Conservation (phyloP, 192 early-diverging fungal species). For the Coemansia sp. region DNA sequence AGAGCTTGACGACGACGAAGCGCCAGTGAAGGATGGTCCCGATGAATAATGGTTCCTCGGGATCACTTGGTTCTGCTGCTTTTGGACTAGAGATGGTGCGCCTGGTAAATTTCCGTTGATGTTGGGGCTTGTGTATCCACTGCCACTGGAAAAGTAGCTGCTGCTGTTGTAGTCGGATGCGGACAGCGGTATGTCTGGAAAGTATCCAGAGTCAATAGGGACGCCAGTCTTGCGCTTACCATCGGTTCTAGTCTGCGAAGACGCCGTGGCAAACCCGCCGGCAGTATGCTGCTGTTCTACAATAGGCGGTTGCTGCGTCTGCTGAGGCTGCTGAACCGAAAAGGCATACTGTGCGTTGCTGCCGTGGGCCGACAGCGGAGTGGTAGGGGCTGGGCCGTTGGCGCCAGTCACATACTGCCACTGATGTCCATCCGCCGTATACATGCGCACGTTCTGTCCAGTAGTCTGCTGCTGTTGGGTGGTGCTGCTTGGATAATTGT, state of each 20-base stretch:
- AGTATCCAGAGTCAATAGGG: slow-evolving; percentile 45
- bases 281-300: background rate
- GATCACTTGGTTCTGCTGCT: slow-evolving; percentile 13
- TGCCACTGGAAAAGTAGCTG: slow-evolving; percentile 13
- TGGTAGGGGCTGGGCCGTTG: background rate
- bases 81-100: background rate
- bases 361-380: slow-evolving; percentile 7
- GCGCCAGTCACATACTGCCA: slow-evolving; percentile 8
- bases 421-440: slow-evolving; percentile 4
- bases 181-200: slow-evolving; percentile 27
- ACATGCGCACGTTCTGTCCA: slow-evolving; percentile 5
- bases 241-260: slow-evolving; percentile 18
- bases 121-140: slow-evolving; percentile 7
- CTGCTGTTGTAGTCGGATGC: slow-evolving; percentile 15
- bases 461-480: slow-evolving; percentile 1
- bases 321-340: slow-evolving; percentile 5
- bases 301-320: slow-evolving; percentile 9
- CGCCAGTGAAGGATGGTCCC: slow-evolving; percentile 17
- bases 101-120: background rate
- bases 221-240: slow-evolving; percentile 43
- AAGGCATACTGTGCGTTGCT: background rate
- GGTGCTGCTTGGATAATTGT: background rate
- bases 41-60: slow-evolving; percentile 29
- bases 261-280: slow-evolving; percentile 3
- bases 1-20: slow-evolving; percentile 2